Base-by-base conservation (phyloP, 345 rosid genomes). In the Bruguiera parviflora region DNA sequence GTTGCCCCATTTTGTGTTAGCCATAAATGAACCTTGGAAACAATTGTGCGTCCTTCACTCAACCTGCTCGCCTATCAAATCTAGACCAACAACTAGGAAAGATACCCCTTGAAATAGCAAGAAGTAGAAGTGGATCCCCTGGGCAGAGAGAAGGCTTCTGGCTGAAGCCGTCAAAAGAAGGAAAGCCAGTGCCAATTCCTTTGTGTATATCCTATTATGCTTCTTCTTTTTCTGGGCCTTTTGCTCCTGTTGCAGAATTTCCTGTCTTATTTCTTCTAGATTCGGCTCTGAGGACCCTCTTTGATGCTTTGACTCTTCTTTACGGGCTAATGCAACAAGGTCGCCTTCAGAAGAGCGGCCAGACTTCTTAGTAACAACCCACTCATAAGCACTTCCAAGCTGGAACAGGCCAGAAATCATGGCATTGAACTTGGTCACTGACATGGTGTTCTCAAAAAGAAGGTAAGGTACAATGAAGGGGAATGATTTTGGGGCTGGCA, bases 91-190 rank as follows among this genome's bases (percentile, higher is more conserved):
- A 37, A 94, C 84, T 68, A 94, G 82, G 87, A 94, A 94, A 0
- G 98, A 88, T 71, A 94, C 65, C 39, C 98, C 98, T 77, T 94
- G 98, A 82, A 94, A 94, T 76, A 94, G 82, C 80, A 94, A 86
- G 87, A 94, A 94, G 84, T 94, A 94, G 82, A 94, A 94, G 81
- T 94, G 98, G 78, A 94, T 83, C 47, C 98, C 98, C 81, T 94
- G 98, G 5, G 98, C 98, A 0, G 98, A 88, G 58, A 94, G 73
- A 5, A 94, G 88, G 60, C 98, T 94, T 77, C 97, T 79, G 18
- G 97, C 92, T 8, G 98, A 76, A 28, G 98, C 98, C 0, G 95
- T 89, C 24, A 91, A 71, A 15, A 94, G 87, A 57, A 94, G 92
- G 77, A 91, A 89, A 19, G 98, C 98, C 11, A 94, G 67, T 0